Base-by-base conservation (phyloP, 139 green algal species). In the Dunaliella primolecta region DNA sequence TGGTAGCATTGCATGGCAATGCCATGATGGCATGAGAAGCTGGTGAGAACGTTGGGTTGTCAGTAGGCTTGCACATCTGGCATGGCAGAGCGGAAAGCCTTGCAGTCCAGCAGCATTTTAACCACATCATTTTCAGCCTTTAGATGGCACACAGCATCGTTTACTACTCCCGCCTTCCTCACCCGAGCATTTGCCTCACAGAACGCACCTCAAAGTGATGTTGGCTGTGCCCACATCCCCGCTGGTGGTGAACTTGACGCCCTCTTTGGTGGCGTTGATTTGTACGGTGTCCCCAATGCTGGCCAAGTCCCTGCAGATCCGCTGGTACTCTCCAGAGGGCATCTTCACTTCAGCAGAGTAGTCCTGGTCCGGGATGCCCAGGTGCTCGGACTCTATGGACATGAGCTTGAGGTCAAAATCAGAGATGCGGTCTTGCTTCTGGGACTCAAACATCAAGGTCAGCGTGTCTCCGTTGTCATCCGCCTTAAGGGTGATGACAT, bases 321-420 rank as follows among this genome's bases (percentile, higher is more conserved):
- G 92, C 86, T 95, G 89, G 89, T 99, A 99, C 88, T 99, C 97
- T 1, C 82, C 38, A 2, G 95, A 89, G 21, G 97, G 88, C 85
- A 91, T 89, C 71, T 79, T 34, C 74, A 82, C 91, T 29, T 93
- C 95, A 21, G 97, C 97, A 32, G 90, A 88, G 88, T 98, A 98
- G 36, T 96, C 93, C 56, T 93, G 97, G 84, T 99, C 97, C 1
- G 96, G 97, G 82, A 99, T 99, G 82, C 96, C 96, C 76, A 99
- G 88, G 88, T 99, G 96, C 91, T 99, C 97, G 81, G 90, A 96
- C 90, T 99, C 97, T 78, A 99, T 99, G 83, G 98, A 96, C 97
- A 99, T 99, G 15, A 99, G 92, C 92, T 99, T 99, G 2, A 99
- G 87, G 86, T 99, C 96, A 88, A 99, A 99, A 86, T 99, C 97